These are phyloP conservation scores for Odontarrhena argentea DNA, from an alignment of 345 rosid genomes.

Conservation along the genomic window DNA sequence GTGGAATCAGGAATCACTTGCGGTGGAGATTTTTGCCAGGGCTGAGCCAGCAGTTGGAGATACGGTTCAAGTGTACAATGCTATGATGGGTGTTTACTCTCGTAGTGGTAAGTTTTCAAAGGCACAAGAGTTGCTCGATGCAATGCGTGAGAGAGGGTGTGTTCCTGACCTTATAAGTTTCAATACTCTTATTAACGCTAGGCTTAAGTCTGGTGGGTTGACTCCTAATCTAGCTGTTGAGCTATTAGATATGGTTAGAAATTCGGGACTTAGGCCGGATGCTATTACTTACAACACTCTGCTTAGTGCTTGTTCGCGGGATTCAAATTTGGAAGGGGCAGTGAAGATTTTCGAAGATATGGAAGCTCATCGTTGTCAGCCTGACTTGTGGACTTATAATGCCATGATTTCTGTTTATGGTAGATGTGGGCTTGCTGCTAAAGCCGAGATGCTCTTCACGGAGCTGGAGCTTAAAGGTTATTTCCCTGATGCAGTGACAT, in stretches of 20 bases:
- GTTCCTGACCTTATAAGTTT: constrained; percentile 93
- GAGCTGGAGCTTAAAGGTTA: constrained; percentile 78
- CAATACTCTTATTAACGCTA: constrained; percentile 89
- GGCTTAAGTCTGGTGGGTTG: constrained; percentile 64
- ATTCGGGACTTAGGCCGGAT: constrained; percentile 82
- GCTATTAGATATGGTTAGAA: constrained; percentile 74
- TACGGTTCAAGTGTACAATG: constrained; percentile 87
- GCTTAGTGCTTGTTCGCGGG: constrained; percentile 86
- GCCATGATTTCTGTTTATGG: constrained; percentile 93
- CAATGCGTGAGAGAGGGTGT: constrained; percentile 79
- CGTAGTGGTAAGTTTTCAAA: constrained; percentile 65
- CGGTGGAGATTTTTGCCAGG: constrained; percentile 72
- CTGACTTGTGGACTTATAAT: constrained; percentile 96
- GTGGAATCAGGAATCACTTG: constrained; percentile 77
- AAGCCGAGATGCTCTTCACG: constrained; percentile 73
- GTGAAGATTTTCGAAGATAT: constrained; percentile 68
- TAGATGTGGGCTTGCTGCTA: constrained; percentile 70
- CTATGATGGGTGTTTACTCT: constrained; percentile 94
- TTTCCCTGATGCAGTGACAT: constrained; percentile 85
- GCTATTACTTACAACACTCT: constrained; percentile 90
- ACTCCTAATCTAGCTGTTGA: constrained; percentile 61
- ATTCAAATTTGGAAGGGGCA: constrained; percentile 75
- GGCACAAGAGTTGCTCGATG: constrained; percentile 69
- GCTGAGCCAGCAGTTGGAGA: constrained; percentile 62
- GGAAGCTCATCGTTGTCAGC: constrained; percentile 74